Evolutionary conservation across 805 yeast genomes (phyloP).

Genomic region (Wickerhamomyces tratensis): DNA sequence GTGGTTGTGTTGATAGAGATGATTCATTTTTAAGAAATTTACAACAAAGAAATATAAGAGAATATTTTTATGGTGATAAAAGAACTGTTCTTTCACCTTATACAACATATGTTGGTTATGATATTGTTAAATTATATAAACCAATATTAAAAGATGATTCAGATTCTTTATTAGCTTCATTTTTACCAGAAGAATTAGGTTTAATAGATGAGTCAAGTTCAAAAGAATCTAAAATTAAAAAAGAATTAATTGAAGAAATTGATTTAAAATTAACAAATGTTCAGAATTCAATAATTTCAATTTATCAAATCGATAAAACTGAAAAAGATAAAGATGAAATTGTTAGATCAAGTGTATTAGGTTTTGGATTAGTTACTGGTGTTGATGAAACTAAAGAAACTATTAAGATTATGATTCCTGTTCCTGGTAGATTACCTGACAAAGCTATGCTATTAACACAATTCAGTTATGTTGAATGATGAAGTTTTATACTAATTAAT

Average conservation of each 20-base stretch:
- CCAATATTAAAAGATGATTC: slow-evolving; percentile 24
- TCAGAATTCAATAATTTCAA: slow-evolving; percentile 70
- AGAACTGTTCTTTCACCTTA: slow-evolving; percentile 71
- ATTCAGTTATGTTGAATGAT: slow-evolving; percentile 70
- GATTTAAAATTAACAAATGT: slow-evolving; percentile 45
- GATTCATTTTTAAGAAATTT: slow-evolving; percentile 56
- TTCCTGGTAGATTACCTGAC: slow-evolving; percentile 78
- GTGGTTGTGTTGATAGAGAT: slow-evolving; percentile 71
- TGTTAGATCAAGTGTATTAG: slow-evolving; percentile 51
- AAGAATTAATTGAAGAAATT: slow-evolving; percentile 18
- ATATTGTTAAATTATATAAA: slow-evolving; percentile 51
- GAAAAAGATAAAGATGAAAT: slow-evolving; percentile 36
- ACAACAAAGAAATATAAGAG: slow-evolving; percentile 72
- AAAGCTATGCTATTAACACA: slow-evolving; percentile 67
- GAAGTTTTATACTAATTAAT: too few species aligned
- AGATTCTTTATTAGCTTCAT: slow-evolving; percentile 11
- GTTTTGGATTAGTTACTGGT: slow-evolving; percentile 49
- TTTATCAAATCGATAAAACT: slow-evolving; percentile 38
- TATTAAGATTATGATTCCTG: slow-evolving; percentile 69
- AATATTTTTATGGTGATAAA: slow-evolving; percentile 80
- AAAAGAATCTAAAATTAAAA: slow-evolving; percentile 16
- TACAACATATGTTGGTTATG: slow-evolving; percentile 63
- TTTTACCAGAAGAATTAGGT: slow-evolving; percentile 8
- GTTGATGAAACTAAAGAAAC: slow-evolving; percentile 69
- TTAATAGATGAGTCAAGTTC: background rate